A percentile compares a stretch with the other conserved stretches of the same genome.
Conservation (phyloP, 2,329 filamentous ascomycete species). For the Tolypocladium endophyticum region DNA sequence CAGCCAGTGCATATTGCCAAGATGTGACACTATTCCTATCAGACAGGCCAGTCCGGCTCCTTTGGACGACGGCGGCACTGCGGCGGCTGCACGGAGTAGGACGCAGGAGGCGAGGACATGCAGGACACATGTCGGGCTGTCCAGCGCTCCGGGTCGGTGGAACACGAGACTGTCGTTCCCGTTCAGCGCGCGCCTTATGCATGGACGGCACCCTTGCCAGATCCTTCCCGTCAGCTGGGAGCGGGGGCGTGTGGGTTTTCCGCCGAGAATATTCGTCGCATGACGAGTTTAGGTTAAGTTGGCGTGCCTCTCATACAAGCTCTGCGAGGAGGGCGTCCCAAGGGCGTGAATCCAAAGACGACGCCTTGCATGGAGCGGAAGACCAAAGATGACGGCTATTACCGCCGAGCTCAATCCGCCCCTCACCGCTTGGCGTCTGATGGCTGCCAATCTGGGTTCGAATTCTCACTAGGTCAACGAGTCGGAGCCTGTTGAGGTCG, state of each 20-base stretch:
- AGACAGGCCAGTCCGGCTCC: background rate
- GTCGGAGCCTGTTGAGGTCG: background rate
- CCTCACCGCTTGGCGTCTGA: background rate
- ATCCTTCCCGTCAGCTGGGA: background rate
- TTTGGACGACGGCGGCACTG: background rate
- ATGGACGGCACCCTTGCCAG: background rate
- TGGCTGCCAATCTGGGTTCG: background rate
- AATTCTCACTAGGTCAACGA: background rate
- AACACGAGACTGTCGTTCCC: conserved; percentile 1
- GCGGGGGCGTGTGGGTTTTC: background rate
- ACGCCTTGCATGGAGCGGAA: background rate
- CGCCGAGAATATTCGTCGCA: background rate
- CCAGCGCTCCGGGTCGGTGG: conserved; percentile 3
- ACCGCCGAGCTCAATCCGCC: background rate
- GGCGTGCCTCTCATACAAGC: background rate
- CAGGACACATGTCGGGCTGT: conserved; percentile 4
- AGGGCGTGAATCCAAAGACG: background rate
- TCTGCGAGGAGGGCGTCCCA: background rate
- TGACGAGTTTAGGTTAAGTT: background rate
- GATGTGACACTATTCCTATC: background rate
- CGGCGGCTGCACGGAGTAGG: background rate
- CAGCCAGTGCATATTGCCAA: background rate
- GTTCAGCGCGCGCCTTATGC: background rate
- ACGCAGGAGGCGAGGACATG: conserved; percentile 5
- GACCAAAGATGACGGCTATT: background rate